Percentiles rank a stretch among this genome's conserved stretches.
Conservation (phyloP, 768 basidiomycete species). For the Mycena metata region DNA sequence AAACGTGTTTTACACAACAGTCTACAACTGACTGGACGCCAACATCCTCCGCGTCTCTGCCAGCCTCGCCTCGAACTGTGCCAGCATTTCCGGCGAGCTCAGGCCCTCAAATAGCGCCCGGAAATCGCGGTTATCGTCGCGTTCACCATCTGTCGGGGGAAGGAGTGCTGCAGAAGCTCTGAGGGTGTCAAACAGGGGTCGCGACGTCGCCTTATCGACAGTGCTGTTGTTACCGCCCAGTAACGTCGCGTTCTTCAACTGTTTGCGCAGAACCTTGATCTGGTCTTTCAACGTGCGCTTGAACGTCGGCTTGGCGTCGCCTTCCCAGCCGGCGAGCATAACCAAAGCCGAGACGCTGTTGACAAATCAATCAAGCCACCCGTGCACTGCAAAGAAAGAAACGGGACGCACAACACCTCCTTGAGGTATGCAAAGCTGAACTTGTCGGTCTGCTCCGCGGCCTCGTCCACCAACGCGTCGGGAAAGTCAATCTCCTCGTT, state of each 20-base stretch:
- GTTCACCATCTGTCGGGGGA: too few species aligned
- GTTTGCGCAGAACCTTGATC: conserved; percentile 68
- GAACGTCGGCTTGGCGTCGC: conserved; percentile 66
- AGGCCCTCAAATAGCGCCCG: conserved; percentile 28
- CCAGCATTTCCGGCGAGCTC: background rate
- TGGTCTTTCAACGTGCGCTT: conserved; percentile 64
- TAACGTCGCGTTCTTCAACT: conserved; percentile 63
- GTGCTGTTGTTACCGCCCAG: background rate
- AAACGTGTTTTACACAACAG: too few species aligned
- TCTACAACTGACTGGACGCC: background rate
- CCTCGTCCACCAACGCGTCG: too few species aligned
- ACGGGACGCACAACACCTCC: conserved; percentile 67
- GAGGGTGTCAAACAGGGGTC: too few species aligned
- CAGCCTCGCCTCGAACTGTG: conserved; percentile 2
- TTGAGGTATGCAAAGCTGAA: too few species aligned
- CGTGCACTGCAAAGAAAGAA: conserved; percentile 3
- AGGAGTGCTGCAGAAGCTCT: background rate
- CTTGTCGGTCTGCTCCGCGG: too few species aligned
- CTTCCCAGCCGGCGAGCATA: conserved; percentile 66
- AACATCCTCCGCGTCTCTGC: background rate
- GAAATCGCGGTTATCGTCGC: conserved; percentile 26
- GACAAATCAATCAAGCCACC: conserved; percentile 5
- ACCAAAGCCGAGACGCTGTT: conserved; percentile 81
- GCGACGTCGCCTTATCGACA: too few species aligned
- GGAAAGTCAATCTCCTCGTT: too few species aligned